These are phyloP conservation scores for Amanita muscaria DNA, from an alignment of 768 basidiomycete genomes.

Conservation along the genomic window DNA sequence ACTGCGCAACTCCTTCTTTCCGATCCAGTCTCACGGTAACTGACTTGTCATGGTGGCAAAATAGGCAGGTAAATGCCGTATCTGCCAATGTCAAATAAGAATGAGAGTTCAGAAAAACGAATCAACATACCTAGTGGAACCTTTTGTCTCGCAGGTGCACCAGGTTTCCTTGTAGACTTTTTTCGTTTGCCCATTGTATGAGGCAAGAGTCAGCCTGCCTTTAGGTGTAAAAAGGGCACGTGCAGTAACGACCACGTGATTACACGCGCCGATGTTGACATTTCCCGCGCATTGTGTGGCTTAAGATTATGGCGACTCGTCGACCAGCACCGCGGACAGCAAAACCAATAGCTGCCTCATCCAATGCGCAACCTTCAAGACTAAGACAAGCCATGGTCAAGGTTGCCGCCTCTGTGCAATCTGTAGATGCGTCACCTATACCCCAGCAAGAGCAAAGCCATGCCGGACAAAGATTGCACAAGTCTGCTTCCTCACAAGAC, in stretches of 20 bases:
- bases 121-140: constrained; percentile 59
- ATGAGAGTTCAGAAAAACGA: neutral
- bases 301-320: constrained; percentile 50
- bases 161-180: constrained; percentile 80
- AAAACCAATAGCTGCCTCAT: constrained; percentile 23
- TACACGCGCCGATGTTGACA: constrained; percentile 19
- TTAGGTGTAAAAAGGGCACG: constrained; percentile 2
- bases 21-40: constrained; percentile 79
- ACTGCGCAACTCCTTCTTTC: constrained; percentile 75
- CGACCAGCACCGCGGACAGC: constrained; percentile 45
- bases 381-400: constrained; percentile 43
- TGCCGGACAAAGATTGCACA: constrained; percentile 15
- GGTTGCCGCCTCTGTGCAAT: constrained; percentile 27
- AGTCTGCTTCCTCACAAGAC: constrained; percentile 21
- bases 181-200: constrained; percentile 79
- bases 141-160: constrained; percentile 53
- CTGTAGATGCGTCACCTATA: constrained; percentile 11
- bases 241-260: constrained; percentile 24
- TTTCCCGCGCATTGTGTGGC: constrained; percentile 4
- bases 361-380: constrained; percentile 24
- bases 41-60: constrained; percentile 86
- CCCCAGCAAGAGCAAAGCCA: constrained; percentile 6
- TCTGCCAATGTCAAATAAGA: constrained; percentile 40
- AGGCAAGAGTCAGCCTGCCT: neutral
- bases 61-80: constrained; percentile 77